Conservation (phyloP, 225 moss, liverwort and hornwort genomes). For the Pseudisothecium myosuroides region DNA sequence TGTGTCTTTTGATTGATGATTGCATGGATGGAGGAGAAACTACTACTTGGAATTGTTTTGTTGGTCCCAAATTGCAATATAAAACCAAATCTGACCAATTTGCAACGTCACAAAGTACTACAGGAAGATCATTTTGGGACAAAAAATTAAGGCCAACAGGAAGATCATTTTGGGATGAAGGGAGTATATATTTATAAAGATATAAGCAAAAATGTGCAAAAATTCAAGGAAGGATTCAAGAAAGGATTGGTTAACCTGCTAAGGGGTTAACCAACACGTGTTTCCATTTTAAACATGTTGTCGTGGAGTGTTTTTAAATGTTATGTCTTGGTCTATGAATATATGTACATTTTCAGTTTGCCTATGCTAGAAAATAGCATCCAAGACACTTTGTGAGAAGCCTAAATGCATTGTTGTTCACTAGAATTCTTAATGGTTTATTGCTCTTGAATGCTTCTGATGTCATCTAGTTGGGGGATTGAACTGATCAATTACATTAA, state of each 20-base stretch:
- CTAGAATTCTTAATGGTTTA: not conserved
- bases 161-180: no score
- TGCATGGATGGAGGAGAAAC: no score
- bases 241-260: no score
- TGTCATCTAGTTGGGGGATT: not conserved
- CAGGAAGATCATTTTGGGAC: no score
- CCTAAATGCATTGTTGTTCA: not conserved
- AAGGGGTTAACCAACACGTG: no score
- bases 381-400: not conserved
- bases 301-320: not conserved
- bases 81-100: no score
- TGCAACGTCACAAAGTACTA: no score
- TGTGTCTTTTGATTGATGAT: no score
- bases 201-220: not conserved
- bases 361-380: not conserved
- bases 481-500: not conserved
- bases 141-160: no score
- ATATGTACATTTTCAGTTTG: not conserved
- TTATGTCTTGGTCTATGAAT: not conserved
- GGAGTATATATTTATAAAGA: not conserved
- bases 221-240: not conserved
- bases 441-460: accelerated
- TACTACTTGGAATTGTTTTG: no score
- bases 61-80: no score
- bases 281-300: not conserved